These are phyloP conservation scores for Aspergillus luchuensis DNA, from an alignment of 2,329 filamentous ascomycete genomes.

Conservation along the genomic window DNA sequence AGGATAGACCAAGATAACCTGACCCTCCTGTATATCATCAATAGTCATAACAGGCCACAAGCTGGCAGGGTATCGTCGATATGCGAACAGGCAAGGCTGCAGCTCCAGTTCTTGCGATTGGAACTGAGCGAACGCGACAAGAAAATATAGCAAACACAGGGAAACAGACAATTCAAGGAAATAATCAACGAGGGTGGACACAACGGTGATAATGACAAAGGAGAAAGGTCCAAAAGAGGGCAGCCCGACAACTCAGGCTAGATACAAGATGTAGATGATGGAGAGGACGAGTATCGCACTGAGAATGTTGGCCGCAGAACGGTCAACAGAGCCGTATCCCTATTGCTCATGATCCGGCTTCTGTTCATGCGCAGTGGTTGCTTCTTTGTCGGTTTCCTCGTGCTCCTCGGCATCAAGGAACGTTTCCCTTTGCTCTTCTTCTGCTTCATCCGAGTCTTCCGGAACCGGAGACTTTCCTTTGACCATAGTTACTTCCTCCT, in stretches of 20 bases:
- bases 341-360: slow-evolving; percentile 3
- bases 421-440: slow-evolving; percentile 3
- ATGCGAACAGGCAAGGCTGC: slow-evolving; percentile 20
- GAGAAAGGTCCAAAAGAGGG: slow-evolving; percentile 2
- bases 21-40: slow-evolving; percentile 21
- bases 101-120: background rate
- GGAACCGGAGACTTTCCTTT: slow-evolving; percentile 12
- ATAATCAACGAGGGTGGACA: background rate
- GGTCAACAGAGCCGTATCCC: slow-evolving; percentile 4
- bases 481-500: slow-evolving; percentile 8
- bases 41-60: slow-evolving; percentile 27
- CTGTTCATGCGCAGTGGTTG: background rate
- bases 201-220: background rate
- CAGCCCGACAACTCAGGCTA: slow-evolving; percentile 1
- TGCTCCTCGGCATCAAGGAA: slow-evolving; percentile 9
- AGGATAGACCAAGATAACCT: background rate
- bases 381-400: slow-evolving; percentile 3
- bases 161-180: background rate
- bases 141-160: background rate
- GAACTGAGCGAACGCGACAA: slow-evolving; percentile 2
- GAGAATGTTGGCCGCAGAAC: slow-evolving; percentile 5
- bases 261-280: slow-evolving; percentile 2
- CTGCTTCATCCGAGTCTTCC: slow-evolving; percentile 10
- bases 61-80: slow-evolving; percentile 28
- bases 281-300: slow-evolving; percentile 6